These are phyloP conservation scores for Teratosphaeriaceae sp. DNA, from an alignment of 2,329 filamentous ascomycete genomes.

Conservation along the genomic window DNA sequence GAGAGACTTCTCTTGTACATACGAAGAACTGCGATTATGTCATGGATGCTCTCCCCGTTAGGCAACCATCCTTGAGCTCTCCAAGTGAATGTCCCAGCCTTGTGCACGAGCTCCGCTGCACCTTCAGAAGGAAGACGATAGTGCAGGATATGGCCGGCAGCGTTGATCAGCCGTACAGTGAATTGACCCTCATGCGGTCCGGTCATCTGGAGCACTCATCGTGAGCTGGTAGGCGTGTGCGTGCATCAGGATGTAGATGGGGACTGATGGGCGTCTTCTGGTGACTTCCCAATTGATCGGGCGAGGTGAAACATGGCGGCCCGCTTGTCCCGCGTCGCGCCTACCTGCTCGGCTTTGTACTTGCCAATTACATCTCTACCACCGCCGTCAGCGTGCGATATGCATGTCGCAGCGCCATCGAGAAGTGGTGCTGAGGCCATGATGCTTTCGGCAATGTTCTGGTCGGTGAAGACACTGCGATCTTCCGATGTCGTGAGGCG, in stretches of 20 bases:
- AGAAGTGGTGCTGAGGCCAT: too few relatives aligned
- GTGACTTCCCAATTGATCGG: too few relatives aligned
- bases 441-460: too few relatives aligned
- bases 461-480: too few relatives aligned
- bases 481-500: not conserved
- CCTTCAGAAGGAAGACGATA: not conserved
- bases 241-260: too few relatives aligned
- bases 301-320: too few relatives aligned
- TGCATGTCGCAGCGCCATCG: too few relatives aligned
- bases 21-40: not conserved
- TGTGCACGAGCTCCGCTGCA: not conserved
- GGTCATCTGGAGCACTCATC: not conserved
- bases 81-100: not conserved
- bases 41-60: not conserved
- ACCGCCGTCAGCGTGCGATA: too few relatives aligned
- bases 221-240: not conserved
- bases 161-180: not conserved
- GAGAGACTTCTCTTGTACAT: not conserved
- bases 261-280: too few relatives aligned
- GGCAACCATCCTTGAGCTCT: not conserved
- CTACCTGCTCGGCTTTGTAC: too few relatives aligned
- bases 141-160: not conserved
- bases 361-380: too few relatives aligned
- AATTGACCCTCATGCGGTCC: not conserved
- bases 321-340: too few relatives aligned